Evolutionary conservation across 495 filamentous ascomycete genomes (phyloP), one percentile per base, ranked within the genome.

Genomic region (Aspergillus sparsus): DNA sequence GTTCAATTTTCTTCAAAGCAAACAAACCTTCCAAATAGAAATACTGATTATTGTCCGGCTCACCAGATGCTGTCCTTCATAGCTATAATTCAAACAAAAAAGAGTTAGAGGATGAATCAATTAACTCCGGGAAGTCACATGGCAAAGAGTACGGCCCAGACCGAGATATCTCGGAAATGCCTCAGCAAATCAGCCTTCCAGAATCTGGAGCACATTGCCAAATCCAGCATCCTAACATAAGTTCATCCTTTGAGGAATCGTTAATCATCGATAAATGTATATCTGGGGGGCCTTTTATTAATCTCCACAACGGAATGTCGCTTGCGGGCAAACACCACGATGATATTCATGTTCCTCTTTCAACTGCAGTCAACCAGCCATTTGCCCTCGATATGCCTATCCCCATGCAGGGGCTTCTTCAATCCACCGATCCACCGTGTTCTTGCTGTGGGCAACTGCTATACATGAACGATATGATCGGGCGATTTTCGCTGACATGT

Each of bases 401-500:
- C 35, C 49, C 57, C 3, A 42, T 59, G 13, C 49, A 52, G n/a
- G 37, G 36, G 10, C 12, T 59, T 3, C 47, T 57, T n/a, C 42
- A 59, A 1, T 46, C 57, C 2, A 44, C 36, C 33, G 57, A 59
- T 13, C 21, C 36, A 12, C 44, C 37, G 13, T 59, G 57, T 13
- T 15, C 18, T n/a, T 59, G 57, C 31, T 59, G 58, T 31, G 49
- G 50, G 33, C 58, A 49, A 4, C 36, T 61, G 16, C 13, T 55
- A 7, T 55, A 61, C 18, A 49, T 61, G 58, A 61, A 61, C 51
- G 58, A 61, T 10, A 41, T 63, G 50, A 18, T 63, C 6, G 51
- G 56, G 5, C 37, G 51, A 32, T 63, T 46, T 33, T 32, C 50
- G 0, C 45, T 41, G 2, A 50, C 46, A 2, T 44, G 15, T 45